Evolutionary conservation across 2,329 filamentous ascomycete species (phyloP), one percentile per base, ranked within the genome.

Genomic region (Bipolaris cookei): DNA sequence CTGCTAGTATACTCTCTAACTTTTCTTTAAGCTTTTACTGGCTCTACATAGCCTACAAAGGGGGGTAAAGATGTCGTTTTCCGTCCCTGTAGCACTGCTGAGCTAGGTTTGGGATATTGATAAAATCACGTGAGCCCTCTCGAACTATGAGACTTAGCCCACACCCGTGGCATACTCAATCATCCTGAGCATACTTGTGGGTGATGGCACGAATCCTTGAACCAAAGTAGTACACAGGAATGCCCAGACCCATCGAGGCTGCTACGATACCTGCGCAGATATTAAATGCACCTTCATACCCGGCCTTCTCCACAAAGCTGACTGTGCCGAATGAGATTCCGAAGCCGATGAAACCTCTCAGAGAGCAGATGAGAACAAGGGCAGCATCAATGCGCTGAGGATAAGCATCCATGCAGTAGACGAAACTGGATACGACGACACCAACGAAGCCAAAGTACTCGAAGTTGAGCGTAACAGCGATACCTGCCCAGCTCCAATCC

Each of bases 401-500:
- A 34, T 58, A 61, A 6, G 55, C 54, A 28, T 61, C 58, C 50
- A 61, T 58, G 42, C 50, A 54, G 25, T 58, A 61, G 6, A 58
- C 51, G 16, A 61, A 55, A 30, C 55, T 54, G 25, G 51, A 54
- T 8, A 61, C 58, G 7, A 54, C 50, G 0, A 54, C 35, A 6
- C 58, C 58, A 8, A 61, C 50, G 30, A 61, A 61, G 11, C 54
- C 58, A 23, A 61, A 61, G 51, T 58, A 61, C 34, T 58, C 58
- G 6, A 51, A 13, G 10, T 61, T 61, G 6, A 61, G 34, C 8
- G 54, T 58, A 13, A 58, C 58, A 6, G 44, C 58, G n/a, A 61
- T 58, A 13, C 54, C 55, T 2, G 58, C 51, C 58, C 58, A 61
- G 11, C 47, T 54, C 54, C 55, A 61, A 18, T 58, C 34, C 3